These are phyloP conservation scores for Leishmania major DNA, from an alignment of 208 protist species.

Conservation along the genomic window DNA sequence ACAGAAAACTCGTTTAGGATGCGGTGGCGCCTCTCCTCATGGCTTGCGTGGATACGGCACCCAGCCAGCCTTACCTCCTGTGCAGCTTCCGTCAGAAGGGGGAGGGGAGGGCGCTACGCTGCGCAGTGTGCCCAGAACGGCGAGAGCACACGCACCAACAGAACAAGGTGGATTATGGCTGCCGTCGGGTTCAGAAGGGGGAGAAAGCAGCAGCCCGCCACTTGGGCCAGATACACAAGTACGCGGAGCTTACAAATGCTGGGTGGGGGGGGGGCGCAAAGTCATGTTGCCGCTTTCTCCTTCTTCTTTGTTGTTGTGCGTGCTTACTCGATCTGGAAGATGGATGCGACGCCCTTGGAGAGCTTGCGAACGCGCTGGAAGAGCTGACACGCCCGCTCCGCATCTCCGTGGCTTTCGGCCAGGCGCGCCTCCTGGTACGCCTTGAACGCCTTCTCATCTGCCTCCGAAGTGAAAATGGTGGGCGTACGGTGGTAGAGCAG, in stretches of 20 bases:
- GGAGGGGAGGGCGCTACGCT: neutral
- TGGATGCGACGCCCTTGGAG: slow-evolving; percentile 70
- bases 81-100: neutral
- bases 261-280: neutral
- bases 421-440: slow-evolving; percentile 78
- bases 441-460: slow-evolving; percentile 68
- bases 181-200: neutral
- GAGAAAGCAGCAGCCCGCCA: neutral
- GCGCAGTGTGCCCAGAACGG: neutral
- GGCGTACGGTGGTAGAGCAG: slow-evolving; percentile 79
- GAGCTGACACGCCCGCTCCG: slow-evolving; percentile 65
- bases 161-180: neutral
- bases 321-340: slow-evolving; percentile 78
- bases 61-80: neutral
- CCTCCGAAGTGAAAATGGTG: slow-evolving; percentile 64
- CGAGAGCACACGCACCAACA: neutral
- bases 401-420: slow-evolving; percentile 74
- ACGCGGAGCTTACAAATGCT: neutral
- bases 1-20: neutral
- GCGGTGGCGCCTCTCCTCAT: neutral
- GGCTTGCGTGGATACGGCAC: neutral
- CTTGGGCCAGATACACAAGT: neutral
- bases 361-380: slow-evolving; percentile 77
- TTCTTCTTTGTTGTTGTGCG: neutral
- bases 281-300: neutral